These are phyloP conservation scores for Cytospora leucostoma DNA, from an alignment of 2,329 filamentous ascomycete species.

Conservation along the genomic window DNA sequence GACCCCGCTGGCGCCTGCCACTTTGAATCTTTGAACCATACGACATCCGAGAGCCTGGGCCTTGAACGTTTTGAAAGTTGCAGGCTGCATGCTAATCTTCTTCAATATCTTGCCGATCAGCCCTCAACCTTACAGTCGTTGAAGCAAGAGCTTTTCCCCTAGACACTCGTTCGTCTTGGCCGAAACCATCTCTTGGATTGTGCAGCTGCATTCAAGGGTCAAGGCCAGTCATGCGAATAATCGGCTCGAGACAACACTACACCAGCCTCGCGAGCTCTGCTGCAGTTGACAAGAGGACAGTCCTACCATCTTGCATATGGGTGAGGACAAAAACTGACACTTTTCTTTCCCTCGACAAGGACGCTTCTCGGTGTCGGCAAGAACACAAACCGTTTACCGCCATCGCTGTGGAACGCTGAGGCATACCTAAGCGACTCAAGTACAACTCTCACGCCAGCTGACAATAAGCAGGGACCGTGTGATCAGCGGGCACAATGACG, in stretches of 20 bases:
- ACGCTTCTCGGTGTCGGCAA: not conserved
- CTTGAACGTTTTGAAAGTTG: not conserved
- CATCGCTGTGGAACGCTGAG: not conserved
- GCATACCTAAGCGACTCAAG: not conserved
- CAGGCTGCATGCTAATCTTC: not conserved
- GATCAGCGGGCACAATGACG: conserved; percentile 53
- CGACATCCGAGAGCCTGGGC: too few species aligned
- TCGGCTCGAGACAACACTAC: not conserved
- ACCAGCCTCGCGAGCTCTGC: not conserved
- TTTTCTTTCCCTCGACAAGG: not conserved
- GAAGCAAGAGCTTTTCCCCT: too few species aligned
- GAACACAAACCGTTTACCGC: not conserved
- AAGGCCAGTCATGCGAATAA: not conserved
- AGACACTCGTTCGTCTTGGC: too few species aligned
- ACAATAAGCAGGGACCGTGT: not conserved
- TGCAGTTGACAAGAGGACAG: not conserved
- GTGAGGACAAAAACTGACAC: not conserved
- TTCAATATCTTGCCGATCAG: too few species aligned
- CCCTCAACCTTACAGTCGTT: too few species aligned
- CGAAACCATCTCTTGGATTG: too few species aligned
- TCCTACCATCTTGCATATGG: not conserved
- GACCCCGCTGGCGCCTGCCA: not conserved
- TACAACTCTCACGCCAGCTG: not conserved
- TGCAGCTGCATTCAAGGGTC: not conserved
- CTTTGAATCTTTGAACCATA: not conserved